Conservation (phyloP, 176 grass and related monocot genomes). For the Eragrostis curvula region DNA sequence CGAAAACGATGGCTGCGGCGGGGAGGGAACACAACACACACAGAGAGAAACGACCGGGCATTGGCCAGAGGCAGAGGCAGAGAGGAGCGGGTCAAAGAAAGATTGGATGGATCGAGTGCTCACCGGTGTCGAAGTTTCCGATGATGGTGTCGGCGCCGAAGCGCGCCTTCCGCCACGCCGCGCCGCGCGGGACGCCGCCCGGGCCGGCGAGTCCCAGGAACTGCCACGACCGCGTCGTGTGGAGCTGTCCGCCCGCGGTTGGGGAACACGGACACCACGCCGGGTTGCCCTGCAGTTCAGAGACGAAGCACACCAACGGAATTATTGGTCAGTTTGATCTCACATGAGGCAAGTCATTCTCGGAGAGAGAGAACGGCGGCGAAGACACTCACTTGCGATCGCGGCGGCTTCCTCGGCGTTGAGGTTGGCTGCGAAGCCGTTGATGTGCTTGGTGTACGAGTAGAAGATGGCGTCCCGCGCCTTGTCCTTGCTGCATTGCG, state of each 20-base stretch:
- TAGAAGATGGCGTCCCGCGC: conserved; percentile 94
- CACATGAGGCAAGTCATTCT: not conserved
- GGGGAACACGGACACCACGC: conserved; percentile 83
- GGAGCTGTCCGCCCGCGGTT: conserved; percentile 69
- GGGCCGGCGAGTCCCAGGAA: conserved; percentile 75
- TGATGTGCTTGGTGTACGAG: conserved; percentile 95
- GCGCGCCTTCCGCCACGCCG: conserved; percentile 61
- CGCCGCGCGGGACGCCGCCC: conserved; percentile 39
- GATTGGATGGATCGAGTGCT: not conserved
- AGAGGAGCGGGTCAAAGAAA: not conserved
- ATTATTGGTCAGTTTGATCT: not conserved
- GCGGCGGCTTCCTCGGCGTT: conserved; percentile 56
- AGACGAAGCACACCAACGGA: not conserved
- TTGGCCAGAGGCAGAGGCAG: not conserved
- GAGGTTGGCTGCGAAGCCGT: conserved; percentile 91
- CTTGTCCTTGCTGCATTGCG: conserved; percentile 72
- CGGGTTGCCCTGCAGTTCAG: conserved; percentile 46
- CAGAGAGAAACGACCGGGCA: not conserved
- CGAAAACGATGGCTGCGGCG: conserved; percentile 21
- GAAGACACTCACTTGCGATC: conserved; percentile 60
- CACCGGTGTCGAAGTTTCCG: conserved; percentile 95
- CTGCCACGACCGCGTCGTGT: conserved; percentile 95
- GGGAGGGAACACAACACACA: not conserved
- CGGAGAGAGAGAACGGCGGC: not conserved
- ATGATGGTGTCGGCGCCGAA: conserved; percentile 88